Conservation (phyloP, 2,329 filamentous ascomycete species). For the Neofusicoccum ribis region DNA sequence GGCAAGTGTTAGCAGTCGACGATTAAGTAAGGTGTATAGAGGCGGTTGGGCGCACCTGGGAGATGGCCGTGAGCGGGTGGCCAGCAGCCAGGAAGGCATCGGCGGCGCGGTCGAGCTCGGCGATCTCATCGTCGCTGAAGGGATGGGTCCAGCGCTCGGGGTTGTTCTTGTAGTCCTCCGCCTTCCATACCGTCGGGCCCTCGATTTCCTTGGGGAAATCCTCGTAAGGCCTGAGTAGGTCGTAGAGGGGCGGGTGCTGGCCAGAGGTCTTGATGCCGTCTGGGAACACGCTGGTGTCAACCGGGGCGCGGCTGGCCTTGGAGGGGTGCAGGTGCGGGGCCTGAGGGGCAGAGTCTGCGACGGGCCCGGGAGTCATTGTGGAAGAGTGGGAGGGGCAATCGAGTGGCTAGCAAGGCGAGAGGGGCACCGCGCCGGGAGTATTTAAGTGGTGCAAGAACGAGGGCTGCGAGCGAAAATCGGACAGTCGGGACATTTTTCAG, state of each 20-base stretch:
- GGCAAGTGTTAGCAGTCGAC: not conserved
- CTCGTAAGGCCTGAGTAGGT: slow-evolving; percentile 64
- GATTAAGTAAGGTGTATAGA: no score
- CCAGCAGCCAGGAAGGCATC: slow-evolving; percentile 68
- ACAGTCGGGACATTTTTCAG: not conserved
- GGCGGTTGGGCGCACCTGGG: slow-evolving; percentile 45
- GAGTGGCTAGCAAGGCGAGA: not conserved
- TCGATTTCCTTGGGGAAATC: slow-evolving; percentile 70
- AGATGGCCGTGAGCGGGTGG: slow-evolving; percentile 70
- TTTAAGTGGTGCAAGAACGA: slow-evolving; percentile 1
- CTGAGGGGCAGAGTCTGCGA: slow-evolving; percentile 17
- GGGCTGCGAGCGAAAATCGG: slow-evolving; percentile 1
- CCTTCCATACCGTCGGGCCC: slow-evolving; percentile 72
- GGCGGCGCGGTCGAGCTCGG: slow-evolving; percentile 65
- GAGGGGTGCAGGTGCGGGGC: slow-evolving; percentile 11
- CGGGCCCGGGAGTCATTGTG: slow-evolving; percentile 17
- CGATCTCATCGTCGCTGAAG: slow-evolving; percentile 66
- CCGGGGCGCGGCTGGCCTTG: slow-evolving; percentile 5
- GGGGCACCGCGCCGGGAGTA: not conserved
- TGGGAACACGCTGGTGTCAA: slow-evolving; percentile 54
- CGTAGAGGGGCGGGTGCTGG: slow-evolving; percentile 69
- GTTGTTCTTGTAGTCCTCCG: slow-evolving; percentile 61
- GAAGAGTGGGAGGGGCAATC: not conserved
- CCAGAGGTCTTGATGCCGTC: slow-evolving; percentile 69
- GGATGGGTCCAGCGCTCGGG: slow-evolving; percentile 72